Percentiles rank a stretch among this genome's conserved stretches.
These are phyloP conservation scores for Periconia macrospinosa DNA, from an alignment of 2,329 filamentous ascomycete genomes.

Conservation along the genomic window DNA sequence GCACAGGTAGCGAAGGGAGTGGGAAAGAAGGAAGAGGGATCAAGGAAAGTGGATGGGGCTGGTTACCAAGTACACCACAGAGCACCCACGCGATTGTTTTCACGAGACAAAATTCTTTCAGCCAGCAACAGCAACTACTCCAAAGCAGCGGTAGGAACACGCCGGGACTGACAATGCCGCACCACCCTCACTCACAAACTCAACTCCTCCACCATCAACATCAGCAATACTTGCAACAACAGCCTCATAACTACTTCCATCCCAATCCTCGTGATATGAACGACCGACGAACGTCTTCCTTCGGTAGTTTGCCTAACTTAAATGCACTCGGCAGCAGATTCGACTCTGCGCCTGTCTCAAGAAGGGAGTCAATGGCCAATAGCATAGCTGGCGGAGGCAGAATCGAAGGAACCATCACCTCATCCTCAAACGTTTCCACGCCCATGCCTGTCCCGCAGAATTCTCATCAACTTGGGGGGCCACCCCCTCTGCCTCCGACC, in stretches of 20 bases:
- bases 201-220: constrained; percentile 19
- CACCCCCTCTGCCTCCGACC: too few relatives aligned
- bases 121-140: too few relatives aligned
- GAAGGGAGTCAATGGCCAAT: not conserved
- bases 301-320: constrained; percentile 10
- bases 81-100: constrained; percentile 34
- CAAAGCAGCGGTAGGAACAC: too few relatives aligned
- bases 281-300: constrained; percentile 14
- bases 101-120: too few relatives aligned
- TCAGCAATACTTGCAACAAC: not conserved
- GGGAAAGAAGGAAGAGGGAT: too few relatives aligned
- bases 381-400: too few relatives aligned
- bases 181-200: too few relatives aligned
- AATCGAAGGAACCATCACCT: not conserved
- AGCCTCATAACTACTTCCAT: not conserved
- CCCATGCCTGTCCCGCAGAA: not conserved
- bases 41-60: constrained; percentile 29
- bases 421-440: not conserved
- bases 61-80: constrained; percentile 37
- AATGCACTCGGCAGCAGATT: not conserved
- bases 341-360: not conserved
- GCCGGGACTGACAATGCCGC: too few relatives aligned
- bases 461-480: too few relatives aligned
- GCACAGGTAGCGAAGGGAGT: too few relatives aligned
- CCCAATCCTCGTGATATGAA: not conserved